Conservation (phyloP, 257 asterid genomes). For the Jasminum sambac region DNA sequence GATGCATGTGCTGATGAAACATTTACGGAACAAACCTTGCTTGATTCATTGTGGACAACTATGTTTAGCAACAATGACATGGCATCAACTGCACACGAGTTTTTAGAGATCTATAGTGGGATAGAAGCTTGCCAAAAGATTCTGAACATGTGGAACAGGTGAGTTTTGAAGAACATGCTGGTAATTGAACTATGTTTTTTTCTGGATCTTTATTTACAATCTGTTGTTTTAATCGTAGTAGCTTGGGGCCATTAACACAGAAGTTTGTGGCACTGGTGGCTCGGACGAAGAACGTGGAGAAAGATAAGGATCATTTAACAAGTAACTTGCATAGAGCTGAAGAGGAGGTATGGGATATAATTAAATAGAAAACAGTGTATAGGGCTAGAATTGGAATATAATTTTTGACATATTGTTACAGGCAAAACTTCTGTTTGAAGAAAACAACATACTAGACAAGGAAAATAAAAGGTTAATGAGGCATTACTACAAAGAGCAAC, state of each 20-base stretch:
- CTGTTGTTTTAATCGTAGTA: slow-evolving; percentile 29
- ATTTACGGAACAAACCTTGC: slow-evolving; percentile 48
- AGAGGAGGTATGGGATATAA: slow-evolving; percentile 60
- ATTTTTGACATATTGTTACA: slow-evolving; percentile 25
- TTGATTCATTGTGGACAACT: slow-evolving; percentile 54
- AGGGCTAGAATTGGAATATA: not conserved
- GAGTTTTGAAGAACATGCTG: slow-evolving; percentile 18
- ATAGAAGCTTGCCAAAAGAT: slow-evolving; percentile 61
- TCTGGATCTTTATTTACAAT: not conserved
- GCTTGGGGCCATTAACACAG: slow-evolving; percentile 67
- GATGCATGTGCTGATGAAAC: slow-evolving; percentile 41
- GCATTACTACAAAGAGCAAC: slow-evolving; percentile 53
- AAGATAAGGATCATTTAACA: slow-evolving; percentile 67
- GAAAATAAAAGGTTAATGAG: slow-evolving; percentile 60
- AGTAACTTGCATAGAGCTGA: slow-evolving; percentile 78
- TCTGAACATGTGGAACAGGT: slow-evolving; percentile 64
- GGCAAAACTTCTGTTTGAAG: slow-evolving; percentile 64
- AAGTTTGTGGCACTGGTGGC: slow-evolving; percentile 66
- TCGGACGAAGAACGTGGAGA: slow-evolving; percentile 51
- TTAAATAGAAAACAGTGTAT: too few species aligned
- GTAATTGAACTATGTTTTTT: slow-evolving; percentile 2
- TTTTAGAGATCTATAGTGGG: slow-evolving; percentile 62
- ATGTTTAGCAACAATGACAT: slow-evolving; percentile 52
- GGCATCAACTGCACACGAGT: slow-evolving; percentile 50
- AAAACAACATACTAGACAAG: slow-evolving; percentile 52